Evolutionary conservation across 768 basidiomycete genomes (phyloP).

Genomic region (Rhodotorula paludigena): DNA sequence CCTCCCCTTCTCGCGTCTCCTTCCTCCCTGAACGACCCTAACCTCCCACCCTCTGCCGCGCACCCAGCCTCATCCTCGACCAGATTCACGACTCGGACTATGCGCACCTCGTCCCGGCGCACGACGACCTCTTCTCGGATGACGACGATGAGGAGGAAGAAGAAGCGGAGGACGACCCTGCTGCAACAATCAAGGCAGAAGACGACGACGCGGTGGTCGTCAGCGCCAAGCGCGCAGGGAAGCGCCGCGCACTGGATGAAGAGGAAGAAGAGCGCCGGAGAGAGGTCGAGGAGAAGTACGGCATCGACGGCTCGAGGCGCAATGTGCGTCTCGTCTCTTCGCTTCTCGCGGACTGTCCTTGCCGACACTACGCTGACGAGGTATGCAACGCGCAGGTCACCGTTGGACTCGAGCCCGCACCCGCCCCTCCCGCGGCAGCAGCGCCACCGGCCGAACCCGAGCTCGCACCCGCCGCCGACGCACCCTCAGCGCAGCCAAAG

Average conservation of each 20-base stretch:
- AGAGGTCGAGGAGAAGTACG: neutral
- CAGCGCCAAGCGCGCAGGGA: neutral
- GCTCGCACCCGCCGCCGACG: neutral
- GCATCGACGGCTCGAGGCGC: slow-evolving; percentile 1
- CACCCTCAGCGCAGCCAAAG: neutral
- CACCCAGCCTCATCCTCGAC: slow-evolving; percentile 30
- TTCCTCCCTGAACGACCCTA: neutral
- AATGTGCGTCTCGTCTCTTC: neutral
- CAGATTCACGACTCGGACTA: slow-evolving; percentile 37
- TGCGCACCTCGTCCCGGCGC: slow-evolving; percentile 25
- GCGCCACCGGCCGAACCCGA: neutral
- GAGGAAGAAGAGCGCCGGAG: slow-evolving; percentile 1
- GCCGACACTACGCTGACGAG: neutral
- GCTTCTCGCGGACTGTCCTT: no score
- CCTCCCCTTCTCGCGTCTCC: neutral
- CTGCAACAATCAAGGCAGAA: neutral
- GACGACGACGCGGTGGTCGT: neutral
- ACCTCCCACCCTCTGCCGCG: no score
- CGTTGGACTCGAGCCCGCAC: neutral
- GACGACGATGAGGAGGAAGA: slow-evolving; percentile 10
- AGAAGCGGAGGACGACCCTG: neutral
- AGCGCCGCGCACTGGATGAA: neutral
- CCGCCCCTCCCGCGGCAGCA: neutral
- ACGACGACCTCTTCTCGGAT: slow-evolving; percentile 33
- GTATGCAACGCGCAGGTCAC: neutral